Conservation (phyloP, 176 grass and related monocot species). For the Oryza longistaminata region DNA sequence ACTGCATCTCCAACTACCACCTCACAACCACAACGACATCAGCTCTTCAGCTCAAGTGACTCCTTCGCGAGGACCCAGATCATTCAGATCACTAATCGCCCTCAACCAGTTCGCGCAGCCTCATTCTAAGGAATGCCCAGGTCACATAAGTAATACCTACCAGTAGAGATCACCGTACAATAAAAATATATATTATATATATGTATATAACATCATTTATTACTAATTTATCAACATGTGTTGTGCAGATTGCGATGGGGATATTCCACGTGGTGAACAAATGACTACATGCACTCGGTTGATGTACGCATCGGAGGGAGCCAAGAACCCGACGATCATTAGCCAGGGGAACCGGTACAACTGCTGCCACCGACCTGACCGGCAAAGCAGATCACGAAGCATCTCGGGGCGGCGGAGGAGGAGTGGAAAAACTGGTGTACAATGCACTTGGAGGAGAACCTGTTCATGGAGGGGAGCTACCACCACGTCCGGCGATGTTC, state of each 20-base stretch:
- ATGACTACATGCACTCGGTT: constrained; percentile 91
- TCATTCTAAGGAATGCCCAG: constrained; percentile 83
- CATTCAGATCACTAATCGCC: constrained; percentile 85
- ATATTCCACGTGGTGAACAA: constrained; percentile 92
- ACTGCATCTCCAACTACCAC: constrained; percentile 75
- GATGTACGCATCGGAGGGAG: constrained; percentile 91
- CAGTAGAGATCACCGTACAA: too few species aligned
- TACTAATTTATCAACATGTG: too few species aligned
- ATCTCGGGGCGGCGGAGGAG: constrained; percentile 36
- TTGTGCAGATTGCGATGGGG: constrained; percentile 70
- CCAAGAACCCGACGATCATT: constrained; percentile 76
- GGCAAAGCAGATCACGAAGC: constrained; percentile 75
- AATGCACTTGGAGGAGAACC: constrained; percentile 73
- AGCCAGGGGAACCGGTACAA: constrained; percentile 89
- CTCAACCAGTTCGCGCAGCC: constrained; percentile 86
- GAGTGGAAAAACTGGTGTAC: constrained; percentile 80
- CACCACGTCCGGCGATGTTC: constrained; percentile 42
- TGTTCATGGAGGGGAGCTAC: constrained; percentile 61
- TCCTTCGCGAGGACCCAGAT: constrained; percentile 42
- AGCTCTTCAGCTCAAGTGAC: constrained; percentile 75
- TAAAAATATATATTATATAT: too few species aligned
- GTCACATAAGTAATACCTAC: not conserved
- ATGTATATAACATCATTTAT: too few species aligned
- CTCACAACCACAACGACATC: constrained; percentile 83
- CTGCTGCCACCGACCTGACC: constrained; percentile 57